A percentile compares a stretch with the other conserved stretches of the same genome.
phyloP scores from a whole-genome alignment of 2,329 filamentous ascomycete genomes.

The Cladobotryum mycophilum region DNA sequence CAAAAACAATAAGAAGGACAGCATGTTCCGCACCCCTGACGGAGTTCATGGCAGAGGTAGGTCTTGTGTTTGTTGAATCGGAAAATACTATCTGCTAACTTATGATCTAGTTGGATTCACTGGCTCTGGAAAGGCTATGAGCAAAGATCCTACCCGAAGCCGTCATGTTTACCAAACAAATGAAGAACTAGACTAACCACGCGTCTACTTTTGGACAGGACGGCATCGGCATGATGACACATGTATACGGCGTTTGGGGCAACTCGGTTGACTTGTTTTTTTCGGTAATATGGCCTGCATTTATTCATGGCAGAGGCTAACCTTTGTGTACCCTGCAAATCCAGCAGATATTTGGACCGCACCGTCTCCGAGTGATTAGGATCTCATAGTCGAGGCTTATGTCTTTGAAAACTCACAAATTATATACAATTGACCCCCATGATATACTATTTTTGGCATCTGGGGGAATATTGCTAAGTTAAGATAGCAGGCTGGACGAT shows the following conservation, averaged over 20 bases:
- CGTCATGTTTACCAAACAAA: constrained; percentile 79
- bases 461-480: constrained; percentile 11
- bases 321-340: constrained; percentile 18
- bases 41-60: constrained; percentile 79
- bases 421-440: constrained; percentile 1
- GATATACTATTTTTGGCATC: constrained; percentile 6
- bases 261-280: constrained; percentile 20
- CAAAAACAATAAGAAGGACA: constrained; percentile 73
- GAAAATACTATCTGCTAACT: constrained; percentile 15
- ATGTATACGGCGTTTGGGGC: constrained; percentile 16
- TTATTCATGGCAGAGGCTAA: constrained; percentile 38
- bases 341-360: constrained; percentile 11
- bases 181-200: constrained; percentile 62
- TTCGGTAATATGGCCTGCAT: constrained; percentile 30
- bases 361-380: constrained; percentile 10
- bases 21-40: constrained; percentile 93
- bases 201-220: constrained; percentile 22
- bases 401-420: background rate
- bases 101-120: constrained; percentile 78
- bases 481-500: constrained; percentile 12
- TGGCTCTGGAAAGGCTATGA: constrained; percentile 91
- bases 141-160: constrained; percentile 76
- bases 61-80: constrained; percentile 15
- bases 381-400: constrained; percentile 2
- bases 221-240: constrained; percentile 5